A percentile compares a stretch with the other conserved stretches of the same genome.
Evolutionary conservation across 805 yeast genomes (phyloP).

Genomic region (Torulaspora indica): DNA sequence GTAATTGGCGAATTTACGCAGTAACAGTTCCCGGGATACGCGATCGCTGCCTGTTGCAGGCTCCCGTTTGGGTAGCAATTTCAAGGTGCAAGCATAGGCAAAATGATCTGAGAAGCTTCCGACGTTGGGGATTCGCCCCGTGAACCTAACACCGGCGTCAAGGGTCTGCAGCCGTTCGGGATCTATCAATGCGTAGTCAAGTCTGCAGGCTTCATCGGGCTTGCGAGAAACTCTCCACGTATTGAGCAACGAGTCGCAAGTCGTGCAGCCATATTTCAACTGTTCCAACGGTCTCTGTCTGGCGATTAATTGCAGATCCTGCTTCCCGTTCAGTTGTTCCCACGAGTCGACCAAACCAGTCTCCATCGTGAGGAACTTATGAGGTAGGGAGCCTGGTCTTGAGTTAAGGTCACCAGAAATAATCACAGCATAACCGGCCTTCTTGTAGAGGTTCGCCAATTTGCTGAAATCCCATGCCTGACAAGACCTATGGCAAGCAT

Average conservation of each 20-base stretch:
- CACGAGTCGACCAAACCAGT: constrained; percentile 77
- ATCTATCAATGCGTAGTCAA: constrained; percentile 86
- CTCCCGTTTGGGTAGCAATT: constrained; percentile 25
- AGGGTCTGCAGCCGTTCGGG: constrained; percentile 46
- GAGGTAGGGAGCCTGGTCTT: constrained; percentile 79
- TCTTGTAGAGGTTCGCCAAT: constrained; percentile 52
- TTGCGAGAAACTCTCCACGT: constrained; percentile 66
- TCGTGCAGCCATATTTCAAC: constrained; percentile 68
- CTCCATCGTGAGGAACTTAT: constrained; percentile 62
- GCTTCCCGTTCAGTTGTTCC: constrained; percentile 59
- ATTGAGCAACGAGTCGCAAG: constrained; percentile 83
- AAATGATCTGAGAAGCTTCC: constrained; percentile 92
- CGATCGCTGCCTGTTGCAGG: constrained; percentile 5
- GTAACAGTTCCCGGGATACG: constrained; percentile 12
- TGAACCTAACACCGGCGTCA: constrained; percentile 67
- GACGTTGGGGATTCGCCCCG: constrained; percentile 58
- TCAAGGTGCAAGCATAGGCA: constrained; percentile 56
- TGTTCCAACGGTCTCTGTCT: constrained; percentile 55
- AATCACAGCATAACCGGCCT: constrained; percentile 78
- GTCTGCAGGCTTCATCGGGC: constrained; percentile 71
- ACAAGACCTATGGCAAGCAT: constrained; percentile 82
- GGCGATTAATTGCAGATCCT: constrained; percentile 41
- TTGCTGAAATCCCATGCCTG: constrained; percentile 95
- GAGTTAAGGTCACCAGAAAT: constrained; percentile 93
- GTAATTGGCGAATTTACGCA: constrained; percentile 34